phyloP scores from a whole-genome alignment of 2,329 filamentous ascomycete species.

The Knoxdaviesia proteae region DNA sequence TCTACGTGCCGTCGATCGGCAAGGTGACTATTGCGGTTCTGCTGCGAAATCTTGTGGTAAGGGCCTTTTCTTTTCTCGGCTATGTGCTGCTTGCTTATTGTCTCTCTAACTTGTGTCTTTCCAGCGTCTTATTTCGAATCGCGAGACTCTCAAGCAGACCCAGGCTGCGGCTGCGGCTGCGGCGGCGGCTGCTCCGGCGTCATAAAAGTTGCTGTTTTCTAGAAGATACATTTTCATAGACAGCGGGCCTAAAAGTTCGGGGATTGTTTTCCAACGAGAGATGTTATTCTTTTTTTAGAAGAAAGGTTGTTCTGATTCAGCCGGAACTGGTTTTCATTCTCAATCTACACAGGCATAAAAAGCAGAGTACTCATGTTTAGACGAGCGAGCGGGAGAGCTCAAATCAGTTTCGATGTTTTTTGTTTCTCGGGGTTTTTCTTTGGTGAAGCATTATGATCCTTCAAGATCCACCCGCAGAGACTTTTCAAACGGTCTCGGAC shows the following conservation, averaged over 20 bases:
- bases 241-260: not conserved
- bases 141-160: slow-evolving; percentile 16
- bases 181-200: not conserved
- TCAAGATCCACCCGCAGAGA: no score
- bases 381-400: no score
- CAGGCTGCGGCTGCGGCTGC: slow-evolving; percentile 5
- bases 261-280: no score
- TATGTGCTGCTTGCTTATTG: not conserved
- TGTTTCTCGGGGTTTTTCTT: no score
- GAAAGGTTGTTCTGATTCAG: no score
- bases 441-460: no score
- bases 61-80: slow-evolving; percentile 13
- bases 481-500: no score
- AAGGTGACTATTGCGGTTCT: slow-evolving; percentile 94
- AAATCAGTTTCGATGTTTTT: no score
- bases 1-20: slow-evolving; percentile 91
- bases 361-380: no score
- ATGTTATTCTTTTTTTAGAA: no score
- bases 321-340: no score
- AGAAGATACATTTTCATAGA: not conserved
- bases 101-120: slow-evolving; percentile 8
- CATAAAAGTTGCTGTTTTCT: not conserved
- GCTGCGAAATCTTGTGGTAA: slow-evolving; percentile 69
- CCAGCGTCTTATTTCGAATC: slow-evolving; percentile 31
- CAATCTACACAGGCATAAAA: no score